phyloP scores from a whole-genome alignment of 2,329 filamentous ascomycete species.

The Penicillium sp. region DNA sequence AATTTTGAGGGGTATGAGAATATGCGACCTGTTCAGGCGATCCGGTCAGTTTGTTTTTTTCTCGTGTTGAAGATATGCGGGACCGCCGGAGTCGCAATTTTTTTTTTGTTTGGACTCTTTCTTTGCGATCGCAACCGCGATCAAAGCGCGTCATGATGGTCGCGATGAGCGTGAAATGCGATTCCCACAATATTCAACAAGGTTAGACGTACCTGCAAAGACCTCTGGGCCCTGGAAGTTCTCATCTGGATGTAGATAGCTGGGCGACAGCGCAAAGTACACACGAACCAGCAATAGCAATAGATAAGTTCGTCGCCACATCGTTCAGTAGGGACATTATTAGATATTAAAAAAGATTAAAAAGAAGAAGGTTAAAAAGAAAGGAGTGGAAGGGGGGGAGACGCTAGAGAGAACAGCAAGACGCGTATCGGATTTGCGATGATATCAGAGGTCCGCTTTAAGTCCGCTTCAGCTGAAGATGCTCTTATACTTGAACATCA shows the following conservation, averaged over 20 bases:
- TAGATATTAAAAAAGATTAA: constrained; percentile 11
- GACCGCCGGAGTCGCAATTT: constrained; percentile 1
- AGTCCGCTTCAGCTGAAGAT: not conserved
- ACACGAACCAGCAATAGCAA: constrained; percentile 81
- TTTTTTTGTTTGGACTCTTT: not conserved
- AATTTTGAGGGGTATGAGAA: constrained; percentile 86
- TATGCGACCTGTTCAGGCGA: constrained; percentile 69
- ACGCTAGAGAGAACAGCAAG: constrained; percentile 7
- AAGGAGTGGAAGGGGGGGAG: constrained; percentile 4
- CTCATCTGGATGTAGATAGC: constrained; percentile 97
- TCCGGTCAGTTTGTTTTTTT: constrained; percentile 6
- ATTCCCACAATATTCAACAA: not conserved
- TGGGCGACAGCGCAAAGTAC: constrained; percentile 91
- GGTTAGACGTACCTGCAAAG: constrained; percentile 75
- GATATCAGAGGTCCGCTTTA: constrained; percentile 22
- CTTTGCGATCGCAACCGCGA: not conserved
- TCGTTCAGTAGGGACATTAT: constrained; percentile 43
- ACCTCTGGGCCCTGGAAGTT: constrained; percentile 98
- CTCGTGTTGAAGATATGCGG: constrained; percentile 3
- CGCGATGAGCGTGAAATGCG: not conserved
- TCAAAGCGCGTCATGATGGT: not conserved
- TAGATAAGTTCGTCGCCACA: constrained; percentile 92
- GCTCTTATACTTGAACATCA: not conserved
- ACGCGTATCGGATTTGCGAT: constrained; percentile 23
- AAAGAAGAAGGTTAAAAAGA: not conserved